Evolutionary conservation across 2,329 filamentous ascomycete genomes (phyloP), one percentile per base, ranked within the genome.

Genomic region (Aspergillus brunneoviolaceus): DNA sequence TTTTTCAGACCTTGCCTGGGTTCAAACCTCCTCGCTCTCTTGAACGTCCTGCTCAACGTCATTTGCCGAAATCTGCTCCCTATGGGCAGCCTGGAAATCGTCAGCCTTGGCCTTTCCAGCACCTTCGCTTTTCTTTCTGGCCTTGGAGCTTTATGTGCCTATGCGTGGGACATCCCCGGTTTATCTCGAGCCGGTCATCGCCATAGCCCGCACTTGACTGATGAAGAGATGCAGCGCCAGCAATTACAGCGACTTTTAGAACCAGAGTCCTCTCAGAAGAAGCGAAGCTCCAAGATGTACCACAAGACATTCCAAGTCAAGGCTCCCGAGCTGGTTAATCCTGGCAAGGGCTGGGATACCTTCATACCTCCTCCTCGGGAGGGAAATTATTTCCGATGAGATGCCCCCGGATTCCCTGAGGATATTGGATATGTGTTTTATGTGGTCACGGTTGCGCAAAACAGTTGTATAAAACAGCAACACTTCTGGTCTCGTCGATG

Each of bases 141-240:
- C 12, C 31, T 70, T 9, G 67, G 69, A 1, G 66, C 70, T 3
- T 59, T 72, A 12, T 68, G 72, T 54, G 59, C 67, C 12, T 74
- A 69, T 29, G 65, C 61, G 23, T 65, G 63, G 52, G 62, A 48
- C 23, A 55, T 58, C 47, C 59, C 51, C 60, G 56, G 51, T 9
- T 50, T 57, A 23, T 58, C 58, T 31, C 63, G 49, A 14, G 50
- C 45, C 42, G 59, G 55, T 25, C 60, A 63, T 10, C 39, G 35
- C n/a, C 52, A 55, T 42, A 67, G 63, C 0, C 61, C 63, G 5
- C 60, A 70, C 5, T 58, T 75, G 47, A 74, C 69, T 3, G 72
- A 74, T 23, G 76, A 78, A 54, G 75, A 79, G 55, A 71, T 75
- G 67, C 74, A 77, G 56, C 74, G 77, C 35, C 73, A 72, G 39